Base-by-base conservation (phyloP, 2,329 filamentous ascomycete genomes). In the Rhynchosporium agropyri region DNA sequence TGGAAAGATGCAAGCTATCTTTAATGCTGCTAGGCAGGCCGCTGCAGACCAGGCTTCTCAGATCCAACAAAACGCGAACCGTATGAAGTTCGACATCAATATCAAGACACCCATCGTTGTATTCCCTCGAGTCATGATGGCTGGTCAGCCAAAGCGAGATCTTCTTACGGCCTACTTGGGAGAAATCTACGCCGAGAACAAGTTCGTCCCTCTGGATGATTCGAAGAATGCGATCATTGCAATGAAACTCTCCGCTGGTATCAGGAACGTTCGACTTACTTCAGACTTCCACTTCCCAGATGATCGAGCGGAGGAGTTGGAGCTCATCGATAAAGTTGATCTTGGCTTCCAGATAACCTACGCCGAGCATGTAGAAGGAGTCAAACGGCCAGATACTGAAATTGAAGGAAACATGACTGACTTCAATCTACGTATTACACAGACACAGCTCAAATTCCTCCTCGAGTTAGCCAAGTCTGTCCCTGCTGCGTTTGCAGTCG, bases 1-100 rank as follows among this genome's bases (percentile, higher is more conserved):
- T 75, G 95, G 96, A 65, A 97, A 96, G 77, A 99, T 99, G 95
- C 95, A 99, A 77, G 94, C 95, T 28, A 90, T 99, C 59, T 99
- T 97, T 80, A 99, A 99, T 73, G 94, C 95, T 48, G 95, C 96
- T 12, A 87, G 96, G 40, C 92, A 97, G 76, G 96, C 94, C 45
- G 95, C 96, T 2, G 91, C 95, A 45, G 94, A 91, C 65, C 93
- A 97, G 75, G 96, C 95, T 9, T 96, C 86, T 63, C 93, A 97
- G 73, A 85, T 99, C 5, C 95, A 98, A 73, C 89, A 98, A 72
- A 93, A 88, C 72, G 90, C 91, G 0, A 91, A 88, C 72, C 92
- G 91, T 67, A 91, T 98, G 79, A 93, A 96, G 74, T 97, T 97
- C 62, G 95, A 99, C 72, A 85, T 99, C 26, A 83, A 96, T 26